These are phyloP conservation scores for Micromonas commoda DNA, from an alignment of 139 green algal species.

Conservation along the genomic window DNA sequence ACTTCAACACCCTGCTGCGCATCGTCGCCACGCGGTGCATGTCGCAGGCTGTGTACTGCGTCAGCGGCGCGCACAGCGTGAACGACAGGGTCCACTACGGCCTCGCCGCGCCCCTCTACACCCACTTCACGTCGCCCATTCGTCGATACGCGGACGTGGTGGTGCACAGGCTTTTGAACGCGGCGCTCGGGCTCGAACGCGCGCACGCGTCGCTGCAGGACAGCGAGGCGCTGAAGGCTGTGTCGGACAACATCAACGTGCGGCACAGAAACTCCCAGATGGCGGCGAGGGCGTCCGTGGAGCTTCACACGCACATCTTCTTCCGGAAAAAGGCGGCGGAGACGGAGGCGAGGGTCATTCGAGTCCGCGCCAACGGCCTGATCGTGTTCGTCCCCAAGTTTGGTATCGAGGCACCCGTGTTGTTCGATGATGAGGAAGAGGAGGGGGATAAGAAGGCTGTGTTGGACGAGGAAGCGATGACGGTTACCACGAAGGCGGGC, in stretches of 20 bases:
- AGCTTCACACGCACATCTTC: constrained; percentile 97
- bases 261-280: constrained; percentile 86
- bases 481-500: constrained; percentile 25
- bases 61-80: constrained; percentile 28
- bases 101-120: constrained; percentile 48
- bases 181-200: constrained; percentile 61
- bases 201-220: constrained; percentile 62
- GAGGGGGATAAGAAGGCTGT: constrained; percentile 32
- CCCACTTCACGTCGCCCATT: constrained; percentile 57
- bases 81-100: constrained; percentile 48
- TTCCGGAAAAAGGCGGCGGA: constrained; percentile 63
- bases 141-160: constrained; percentile 50
- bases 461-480: constrained; percentile 58
- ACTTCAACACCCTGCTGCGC: constrained; percentile 97
- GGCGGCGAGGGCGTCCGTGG: constrained; percentile 77
- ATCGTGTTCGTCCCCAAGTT: constrained; percentile 96
- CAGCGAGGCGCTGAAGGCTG: constrained; percentile 46
- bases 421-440: constrained; percentile 36
- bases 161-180: constrained; percentile 37
- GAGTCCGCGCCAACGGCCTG: constrained; percentile 65
- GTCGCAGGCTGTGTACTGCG: constrained; percentile 64
- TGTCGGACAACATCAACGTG: constrained; percentile 77
- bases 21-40: constrained; percentile 98
- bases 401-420: constrained; percentile 90
- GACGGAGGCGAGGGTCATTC: constrained; percentile 70